phyloP scores from a whole-genome alignment of 2,329 filamentous ascomycete genomes.

The Ramularia endophylla region DNA sequence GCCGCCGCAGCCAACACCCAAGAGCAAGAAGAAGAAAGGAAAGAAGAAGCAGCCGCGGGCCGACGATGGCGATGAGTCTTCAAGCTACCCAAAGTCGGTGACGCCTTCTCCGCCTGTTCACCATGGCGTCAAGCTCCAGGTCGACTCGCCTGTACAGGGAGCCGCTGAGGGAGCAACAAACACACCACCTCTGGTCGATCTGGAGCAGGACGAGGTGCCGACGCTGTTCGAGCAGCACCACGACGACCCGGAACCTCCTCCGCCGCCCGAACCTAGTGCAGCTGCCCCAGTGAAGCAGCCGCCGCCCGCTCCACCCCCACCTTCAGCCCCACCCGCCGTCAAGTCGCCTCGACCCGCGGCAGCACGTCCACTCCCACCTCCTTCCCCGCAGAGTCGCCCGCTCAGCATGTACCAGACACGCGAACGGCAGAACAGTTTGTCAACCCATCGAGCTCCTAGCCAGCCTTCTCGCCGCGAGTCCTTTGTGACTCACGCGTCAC shows the following conservation, averaged over 20 bases:
- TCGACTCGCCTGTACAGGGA: conserved; percentile 6
- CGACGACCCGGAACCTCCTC: conserved; percentile 4
- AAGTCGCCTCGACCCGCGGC: conserved; percentile 12
- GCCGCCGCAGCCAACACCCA: conserved; percentile 7
- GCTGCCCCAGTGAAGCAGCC: conserved; percentile 9
- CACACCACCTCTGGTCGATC: conserved; percentile 10
- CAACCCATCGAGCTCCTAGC: conserved; percentile 3
- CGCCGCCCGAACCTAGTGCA: conserved; percentile 3
- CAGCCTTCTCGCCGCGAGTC: conserved; percentile 18
- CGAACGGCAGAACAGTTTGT: conserved; percentile 10
- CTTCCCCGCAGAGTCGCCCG: conserved; percentile 13
- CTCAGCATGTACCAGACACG: conserved; percentile 9
- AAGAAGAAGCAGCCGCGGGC: conserved; percentile 17
- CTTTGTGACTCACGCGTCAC: conserved; percentile 13
- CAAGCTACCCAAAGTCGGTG: conserved; percentile 22
- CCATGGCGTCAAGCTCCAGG: conserved; percentile 17
- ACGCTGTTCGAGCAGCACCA: too few species aligned
- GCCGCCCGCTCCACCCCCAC: conserved; percentile 5
- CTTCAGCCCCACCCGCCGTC: conserved; percentile 7
- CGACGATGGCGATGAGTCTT: conserved; percentile 23
- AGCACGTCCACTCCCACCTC: conserved; percentile 11
- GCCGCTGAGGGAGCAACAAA: conserved; percentile 2
- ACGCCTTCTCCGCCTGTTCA: conserved; percentile 23
- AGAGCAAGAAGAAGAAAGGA: conserved; percentile 24
- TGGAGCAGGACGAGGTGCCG: conserved; percentile 10